Evolutionary conservation across 2,329 filamentous ascomycete genomes (phyloP).

Genomic region (Sporothrix globosa): DNA sequence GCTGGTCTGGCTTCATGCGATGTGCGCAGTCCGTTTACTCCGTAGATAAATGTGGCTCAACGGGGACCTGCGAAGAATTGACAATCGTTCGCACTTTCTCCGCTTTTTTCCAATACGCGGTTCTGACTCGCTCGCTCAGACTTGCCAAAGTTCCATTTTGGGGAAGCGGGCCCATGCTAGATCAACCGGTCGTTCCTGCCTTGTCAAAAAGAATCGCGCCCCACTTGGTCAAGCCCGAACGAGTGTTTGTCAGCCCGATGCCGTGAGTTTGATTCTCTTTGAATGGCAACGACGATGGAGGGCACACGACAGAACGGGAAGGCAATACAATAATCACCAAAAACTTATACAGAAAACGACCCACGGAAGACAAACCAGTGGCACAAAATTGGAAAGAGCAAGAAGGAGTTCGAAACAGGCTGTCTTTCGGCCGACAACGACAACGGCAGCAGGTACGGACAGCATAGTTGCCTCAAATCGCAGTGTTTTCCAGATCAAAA

Average conservation of each 20-base stretch:
- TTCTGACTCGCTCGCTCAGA: slow-evolving; percentile 24
- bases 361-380: not conserved
- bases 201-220: not conserved
- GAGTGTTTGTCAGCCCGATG: slow-evolving; percentile 16
- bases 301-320: not conserved
- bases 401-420: not conserved
- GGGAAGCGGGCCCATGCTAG: not conserved
- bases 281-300: not conserved
- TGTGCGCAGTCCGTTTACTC: too few relatives aligned
- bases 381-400: slow-evolving; percentile 9
- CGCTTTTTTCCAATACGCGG: not conserved
- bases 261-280: not conserved
- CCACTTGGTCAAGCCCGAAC: not conserved
- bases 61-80: not conserved
- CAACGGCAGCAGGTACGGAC: not conserved
- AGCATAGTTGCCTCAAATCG: not conserved
- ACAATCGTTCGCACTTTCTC: not conserved
- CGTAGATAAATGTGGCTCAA: too few relatives aligned
- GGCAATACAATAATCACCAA: not conserved
- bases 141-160: slow-evolving; percentile 22
- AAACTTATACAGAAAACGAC: not conserved
- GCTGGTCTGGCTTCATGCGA: too few relatives aligned
- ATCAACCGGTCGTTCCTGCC: not conserved
- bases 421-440: not conserved
- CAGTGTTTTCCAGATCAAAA: not conserved